phyloP scores from a whole-genome alignment of 192 early-diverging fungal genomes.

The Entomortierella beljakovae region DNA sequence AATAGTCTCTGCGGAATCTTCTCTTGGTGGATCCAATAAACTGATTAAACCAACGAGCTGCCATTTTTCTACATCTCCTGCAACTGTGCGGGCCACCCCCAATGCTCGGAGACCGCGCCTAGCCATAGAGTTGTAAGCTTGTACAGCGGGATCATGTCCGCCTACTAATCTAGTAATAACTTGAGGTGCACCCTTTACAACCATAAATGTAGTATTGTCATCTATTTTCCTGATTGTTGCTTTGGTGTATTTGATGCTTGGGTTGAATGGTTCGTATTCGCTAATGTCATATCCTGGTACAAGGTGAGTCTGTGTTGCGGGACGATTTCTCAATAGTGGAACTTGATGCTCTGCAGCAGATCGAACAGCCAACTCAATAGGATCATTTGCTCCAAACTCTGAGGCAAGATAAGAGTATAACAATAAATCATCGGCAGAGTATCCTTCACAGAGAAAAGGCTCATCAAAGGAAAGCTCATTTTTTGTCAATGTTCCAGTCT shows the following conservation, averaged over 20 bases:
- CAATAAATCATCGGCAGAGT: constrained; percentile 81
- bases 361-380: constrained; percentile 90
- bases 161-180: constrained; percentile 68
- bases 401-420: constrained; percentile 85
- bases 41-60: constrained; percentile 89
- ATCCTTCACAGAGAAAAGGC: constrained; percentile 76
- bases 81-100: constrained; percentile 73
- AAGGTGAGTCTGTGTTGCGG: constrained; percentile 53
- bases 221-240: constrained; percentile 78
- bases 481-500: constrained; percentile 91
- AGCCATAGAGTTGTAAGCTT: constrained; percentile 70
- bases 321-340: constrained; percentile 53
- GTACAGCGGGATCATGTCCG: constrained; percentile 61
- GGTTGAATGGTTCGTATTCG: constrained; percentile 90
- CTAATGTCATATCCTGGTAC: constrained; percentile 93
- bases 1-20: constrained; percentile 88
- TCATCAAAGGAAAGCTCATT: constrained; percentile 94
- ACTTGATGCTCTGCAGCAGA: constrained; percentile 75
- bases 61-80: constrained; percentile 69
- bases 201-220: constrained; percentile 81
- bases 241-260: constrained; percentile 87
- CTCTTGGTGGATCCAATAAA: constrained; percentile 86
- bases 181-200: constrained; percentile 88
- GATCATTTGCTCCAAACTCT: constrained; percentile 89
- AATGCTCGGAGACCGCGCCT: constrained; percentile 75